Conservation (phyloP, 108 stramenopile genomes). For the Fragilaria crotonensis region DNA sequence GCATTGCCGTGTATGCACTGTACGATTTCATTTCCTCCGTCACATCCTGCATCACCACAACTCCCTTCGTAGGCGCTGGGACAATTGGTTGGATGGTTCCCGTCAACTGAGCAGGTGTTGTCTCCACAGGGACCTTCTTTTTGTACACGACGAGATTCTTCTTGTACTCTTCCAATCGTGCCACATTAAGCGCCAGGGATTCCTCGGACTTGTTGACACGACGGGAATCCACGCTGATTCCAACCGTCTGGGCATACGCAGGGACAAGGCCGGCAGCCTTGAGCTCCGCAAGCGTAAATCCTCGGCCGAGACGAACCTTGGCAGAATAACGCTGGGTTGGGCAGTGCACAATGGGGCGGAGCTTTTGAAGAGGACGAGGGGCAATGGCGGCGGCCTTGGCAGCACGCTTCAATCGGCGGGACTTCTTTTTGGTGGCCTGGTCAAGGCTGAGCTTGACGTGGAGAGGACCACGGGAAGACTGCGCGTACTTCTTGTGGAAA, state of each 20-base stretch:
- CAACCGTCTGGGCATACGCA: slow-evolving; percentile 86
- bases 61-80: slow-evolving; percentile 29
- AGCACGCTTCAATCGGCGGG: slow-evolving; percentile 88
- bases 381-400: slow-evolving; percentile 94
- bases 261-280: slow-evolving; percentile 89
- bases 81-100: slow-evolving; percentile 77
- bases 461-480: slow-evolving; percentile 85
- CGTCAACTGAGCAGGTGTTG: slow-evolving; percentile 25
- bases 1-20: slow-evolving; percentile 77
- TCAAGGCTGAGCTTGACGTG: slow-evolving; percentile 88
- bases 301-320: slow-evolving; percentile 92
- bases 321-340: slow-evolving; percentile 94
- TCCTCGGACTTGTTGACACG: slow-evolving; percentile 86
- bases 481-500: slow-evolving; percentile 95
- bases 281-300: slow-evolving; percentile 95
- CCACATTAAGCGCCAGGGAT: slow-evolving; percentile 80
- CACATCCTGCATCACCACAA: slow-evolving; percentile 77
- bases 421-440: slow-evolving; percentile 97
- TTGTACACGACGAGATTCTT: slow-evolving; percentile 89
- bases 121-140: slow-evolving; percentile 72
- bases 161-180: slow-evolving; percentile 95
- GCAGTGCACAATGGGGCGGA: slow-evolving; percentile 94
- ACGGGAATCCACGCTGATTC: slow-evolving; percentile 95
- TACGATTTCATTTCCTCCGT: slow-evolving; percentile 72
- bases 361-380: slow-evolving; percentile 88